Evolutionary conservation across 1,139 yeast species (phyloP).

Genomic region (Debaryomyces psychrophilus): DNA sequence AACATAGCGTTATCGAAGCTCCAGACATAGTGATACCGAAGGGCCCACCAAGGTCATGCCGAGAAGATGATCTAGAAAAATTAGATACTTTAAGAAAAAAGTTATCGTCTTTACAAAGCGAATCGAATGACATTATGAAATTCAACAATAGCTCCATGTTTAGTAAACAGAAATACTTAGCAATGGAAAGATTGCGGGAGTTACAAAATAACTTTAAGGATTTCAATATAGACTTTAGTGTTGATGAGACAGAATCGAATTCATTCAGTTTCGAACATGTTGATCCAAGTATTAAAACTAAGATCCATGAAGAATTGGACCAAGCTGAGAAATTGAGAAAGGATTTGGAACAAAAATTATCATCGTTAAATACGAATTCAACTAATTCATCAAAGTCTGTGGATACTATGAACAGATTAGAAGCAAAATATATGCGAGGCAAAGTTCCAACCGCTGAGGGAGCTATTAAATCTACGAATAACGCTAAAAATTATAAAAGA

Average conservation of each 20-base stretch:
- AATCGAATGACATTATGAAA: constrained; percentile 74
- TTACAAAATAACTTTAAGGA: constrained; percentile 63
- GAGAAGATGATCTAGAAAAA: constrained; percentile 47
- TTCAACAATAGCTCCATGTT: constrained; percentile 63
- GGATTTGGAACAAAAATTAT: constrained; percentile 43
- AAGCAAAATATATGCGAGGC: constrained; percentile 56
- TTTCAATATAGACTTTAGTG: constrained; percentile 57
- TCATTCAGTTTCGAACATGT: constrained; percentile 21
- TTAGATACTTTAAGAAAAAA: constrained; percentile 59
- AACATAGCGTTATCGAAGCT: constrained; percentile 13
- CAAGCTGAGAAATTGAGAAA: constrained; percentile 50
- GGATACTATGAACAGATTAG: constrained; percentile 35
- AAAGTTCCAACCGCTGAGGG: constrained; percentile 25
- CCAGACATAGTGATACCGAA: constrained; percentile 17
- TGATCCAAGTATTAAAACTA: constrained; percentile 41
- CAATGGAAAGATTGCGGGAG: constrained; percentile 67
- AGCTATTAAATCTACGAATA: constrained; percentile 11
- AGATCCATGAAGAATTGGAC: constrained; percentile 45
- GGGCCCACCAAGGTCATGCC: constrained; percentile 39
- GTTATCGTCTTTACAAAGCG: constrained; percentile 63
- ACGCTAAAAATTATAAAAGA: constrained; percentile 25
- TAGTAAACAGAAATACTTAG: constrained; percentile 60
- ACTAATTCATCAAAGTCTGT: constrained; percentile 22
- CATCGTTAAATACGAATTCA: constrained; percentile 18
- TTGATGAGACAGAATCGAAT: constrained; percentile 21